These are phyloP conservation scores for Oryza officinalis DNA, from an alignment of 176 grass and related monocot species.

Conservation along the genomic window DNA sequence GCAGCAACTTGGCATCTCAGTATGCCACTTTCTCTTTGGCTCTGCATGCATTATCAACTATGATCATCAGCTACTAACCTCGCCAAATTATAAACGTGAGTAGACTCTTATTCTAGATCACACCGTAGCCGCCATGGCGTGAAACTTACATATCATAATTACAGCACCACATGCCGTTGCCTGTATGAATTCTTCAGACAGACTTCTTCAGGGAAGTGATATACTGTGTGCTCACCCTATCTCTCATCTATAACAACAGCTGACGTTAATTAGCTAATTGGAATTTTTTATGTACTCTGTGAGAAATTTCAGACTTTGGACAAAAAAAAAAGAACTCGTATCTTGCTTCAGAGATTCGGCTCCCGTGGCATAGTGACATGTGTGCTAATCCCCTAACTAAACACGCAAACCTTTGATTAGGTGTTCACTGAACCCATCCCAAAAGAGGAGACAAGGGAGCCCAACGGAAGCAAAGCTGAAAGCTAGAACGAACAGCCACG, in stretches of 20 bases:
- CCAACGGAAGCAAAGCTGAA: slow-evolving; percentile 26
- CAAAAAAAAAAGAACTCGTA: background rate
- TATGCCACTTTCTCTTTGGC: slow-evolving; percentile 18
- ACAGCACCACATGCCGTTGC: slow-evolving; percentile 15
- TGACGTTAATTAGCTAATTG: too few species aligned
- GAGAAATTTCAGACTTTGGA: background rate
- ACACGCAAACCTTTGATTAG: background rate
- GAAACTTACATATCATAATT: slow-evolving; percentile 35
- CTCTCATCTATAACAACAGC: background rate
- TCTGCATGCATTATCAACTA: background rate
- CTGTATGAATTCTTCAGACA: slow-evolving; percentile 6
- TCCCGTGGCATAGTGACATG: background rate
- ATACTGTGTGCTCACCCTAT: background rate
- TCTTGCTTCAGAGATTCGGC: slow-evolving; percentile 11
- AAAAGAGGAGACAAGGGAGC: slow-evolving; percentile 34
- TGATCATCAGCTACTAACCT: background rate
- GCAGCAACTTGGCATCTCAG: slow-evolving; percentile 47
- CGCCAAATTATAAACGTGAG: slow-evolving; percentile 32
- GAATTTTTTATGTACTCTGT: too few species aligned
- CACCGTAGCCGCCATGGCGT: slow-evolving; percentile 22
- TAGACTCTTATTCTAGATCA: background rate
- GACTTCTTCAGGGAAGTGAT: too few species aligned
- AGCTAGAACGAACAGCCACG: slow-evolving; percentile 5
- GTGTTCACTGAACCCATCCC: slow-evolving; percentile 13
- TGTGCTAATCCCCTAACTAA: background rate